Conservation (phyloP, 2,329 filamentous ascomycete species). For the Leptodontidium sp. region DNA sequence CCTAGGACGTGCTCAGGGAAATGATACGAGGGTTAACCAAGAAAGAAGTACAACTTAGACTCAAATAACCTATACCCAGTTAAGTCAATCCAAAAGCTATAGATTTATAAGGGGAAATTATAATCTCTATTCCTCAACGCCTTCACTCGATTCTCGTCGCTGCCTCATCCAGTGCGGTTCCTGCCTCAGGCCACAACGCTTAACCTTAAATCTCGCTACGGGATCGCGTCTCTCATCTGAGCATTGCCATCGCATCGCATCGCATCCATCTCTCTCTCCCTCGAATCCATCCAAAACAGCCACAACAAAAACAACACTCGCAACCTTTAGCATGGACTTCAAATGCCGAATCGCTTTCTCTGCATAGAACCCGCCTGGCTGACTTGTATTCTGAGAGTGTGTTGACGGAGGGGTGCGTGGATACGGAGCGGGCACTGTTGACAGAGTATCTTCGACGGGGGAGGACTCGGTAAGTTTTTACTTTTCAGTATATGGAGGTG, state of each 20-base stretch:
- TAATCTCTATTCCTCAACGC: no score
- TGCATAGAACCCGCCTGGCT: not conserved
- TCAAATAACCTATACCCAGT: no score
- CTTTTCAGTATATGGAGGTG: not conserved
- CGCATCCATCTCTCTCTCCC: not conserved
- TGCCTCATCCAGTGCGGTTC: not conserved
- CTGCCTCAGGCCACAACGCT: not conserved
- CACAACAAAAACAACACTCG: not conserved
- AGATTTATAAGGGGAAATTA: no score
- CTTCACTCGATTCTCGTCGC: not conserved
- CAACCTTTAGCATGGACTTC: not conserved
- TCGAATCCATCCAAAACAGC: not conserved
- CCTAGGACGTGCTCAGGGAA: no score
- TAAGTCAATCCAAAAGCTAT: no score
- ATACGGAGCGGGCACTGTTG: not conserved
- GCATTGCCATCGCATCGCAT: not conserved
- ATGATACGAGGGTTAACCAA: no score
- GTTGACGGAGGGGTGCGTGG: no score
- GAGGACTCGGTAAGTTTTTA: not conserved
- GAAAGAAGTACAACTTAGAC: no score
- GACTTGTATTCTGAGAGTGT: no score
- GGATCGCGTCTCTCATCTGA: not conserved
- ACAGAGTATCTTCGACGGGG: no score
- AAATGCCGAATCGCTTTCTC: no score
- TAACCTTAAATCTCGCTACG: constrained; percentile 15